Conservation (phyloP, 192 early-diverging fungal genomes). For the Backusella psychrophila region DNA sequence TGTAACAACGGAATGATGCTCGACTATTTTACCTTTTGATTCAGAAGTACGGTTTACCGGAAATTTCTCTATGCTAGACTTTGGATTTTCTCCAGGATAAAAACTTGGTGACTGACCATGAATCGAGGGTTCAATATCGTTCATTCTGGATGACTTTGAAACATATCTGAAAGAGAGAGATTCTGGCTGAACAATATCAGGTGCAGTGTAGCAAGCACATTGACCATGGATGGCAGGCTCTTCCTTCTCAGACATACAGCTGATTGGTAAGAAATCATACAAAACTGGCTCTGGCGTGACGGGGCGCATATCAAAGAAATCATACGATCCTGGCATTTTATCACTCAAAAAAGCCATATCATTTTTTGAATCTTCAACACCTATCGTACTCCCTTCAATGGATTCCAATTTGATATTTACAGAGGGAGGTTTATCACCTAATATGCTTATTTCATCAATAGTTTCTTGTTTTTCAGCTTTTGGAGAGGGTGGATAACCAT, state of each 20-base stretch:
- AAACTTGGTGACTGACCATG: neutral
- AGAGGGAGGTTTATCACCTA: neutral
- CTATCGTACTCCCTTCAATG: neutral
- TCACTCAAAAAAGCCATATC: neutral
- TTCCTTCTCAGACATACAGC: neutral
- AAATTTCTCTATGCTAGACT: neutral
- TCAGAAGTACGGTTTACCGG: neutral
- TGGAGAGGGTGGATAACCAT: neutral
- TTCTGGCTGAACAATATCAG: neutral
- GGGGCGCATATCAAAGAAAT: neutral
- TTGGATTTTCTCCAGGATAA: neutral
- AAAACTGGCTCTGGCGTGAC: neutral
- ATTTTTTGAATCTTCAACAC: neutral
- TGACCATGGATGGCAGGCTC: neutral
- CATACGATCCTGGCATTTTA: neutral
- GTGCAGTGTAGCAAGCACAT: neutral
- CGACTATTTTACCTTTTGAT: neutral
- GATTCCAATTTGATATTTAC: neutral
- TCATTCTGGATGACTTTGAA: neutral
- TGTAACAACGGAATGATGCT: neutral
- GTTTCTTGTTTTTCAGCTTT: neutral
- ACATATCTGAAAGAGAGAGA: neutral
- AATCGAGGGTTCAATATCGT: neutral
- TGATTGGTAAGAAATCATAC: neutral
- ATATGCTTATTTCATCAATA: neutral